phyloP scores from a whole-genome alignment of 495 filamentous ascomycete genomes.

The Penicillium antarcticum region DNA sequence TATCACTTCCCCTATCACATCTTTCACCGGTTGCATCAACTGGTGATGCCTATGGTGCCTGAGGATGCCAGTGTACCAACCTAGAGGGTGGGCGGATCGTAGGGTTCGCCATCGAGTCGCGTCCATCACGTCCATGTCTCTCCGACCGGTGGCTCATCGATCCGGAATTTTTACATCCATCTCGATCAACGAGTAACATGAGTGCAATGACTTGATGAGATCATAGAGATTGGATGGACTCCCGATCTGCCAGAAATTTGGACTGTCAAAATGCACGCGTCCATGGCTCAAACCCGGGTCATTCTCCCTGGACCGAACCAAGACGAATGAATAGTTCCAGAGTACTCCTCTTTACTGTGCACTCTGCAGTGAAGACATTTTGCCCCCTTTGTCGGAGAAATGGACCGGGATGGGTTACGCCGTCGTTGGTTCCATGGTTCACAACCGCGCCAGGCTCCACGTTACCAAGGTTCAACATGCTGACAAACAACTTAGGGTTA shows the following conservation, averaged over 20 bases:
- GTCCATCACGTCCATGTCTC: not conserved
- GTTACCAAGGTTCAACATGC: slow-evolving; percentile 11
- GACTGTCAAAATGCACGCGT: not conserved
- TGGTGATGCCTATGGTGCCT: no score
- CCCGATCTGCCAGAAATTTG: not conserved
- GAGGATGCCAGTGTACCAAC: no score
- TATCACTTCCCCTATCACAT: not conserved
- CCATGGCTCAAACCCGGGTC: not conserved
- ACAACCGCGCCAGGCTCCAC: slow-evolving; percentile 21
- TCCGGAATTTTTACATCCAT: not conserved
- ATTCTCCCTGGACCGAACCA: no score
- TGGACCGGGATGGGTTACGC: slow-evolving; percentile 9
- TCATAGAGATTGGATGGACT: not conserved
- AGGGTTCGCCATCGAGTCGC: not conserved
- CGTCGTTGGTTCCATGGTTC: slow-evolving; percentile 47
- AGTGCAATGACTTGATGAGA: not conserved
- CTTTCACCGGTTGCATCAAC: not conserved
- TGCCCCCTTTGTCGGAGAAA: not conserved
- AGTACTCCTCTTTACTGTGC: no score
- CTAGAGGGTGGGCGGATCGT: not conserved
- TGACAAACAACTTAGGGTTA: slow-evolving; percentile 57
- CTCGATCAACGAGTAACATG: not conserved
- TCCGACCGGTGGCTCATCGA: slow-evolving; percentile 2
- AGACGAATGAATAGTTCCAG: no score
- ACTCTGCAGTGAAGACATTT: no score